Conservation (phyloP, 345 rosid species). For the Gynandropsis gynandra region DNA sequence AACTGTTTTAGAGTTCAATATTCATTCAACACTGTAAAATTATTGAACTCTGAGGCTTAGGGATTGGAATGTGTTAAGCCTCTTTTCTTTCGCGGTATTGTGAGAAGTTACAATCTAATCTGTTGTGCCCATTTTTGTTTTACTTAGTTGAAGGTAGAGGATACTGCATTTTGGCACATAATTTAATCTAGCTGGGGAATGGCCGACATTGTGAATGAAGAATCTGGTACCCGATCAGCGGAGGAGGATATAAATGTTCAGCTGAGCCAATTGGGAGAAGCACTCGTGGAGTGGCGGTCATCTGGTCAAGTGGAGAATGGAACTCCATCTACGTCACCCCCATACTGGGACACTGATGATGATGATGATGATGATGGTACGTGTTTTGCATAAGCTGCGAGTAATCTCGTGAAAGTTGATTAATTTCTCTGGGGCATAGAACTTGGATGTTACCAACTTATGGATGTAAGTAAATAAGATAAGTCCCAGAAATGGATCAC, state of each 20-base stretch:
- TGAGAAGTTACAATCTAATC: constrained; percentile 22
- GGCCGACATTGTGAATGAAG: constrained; percentile 64
- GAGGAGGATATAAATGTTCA: constrained; percentile 56
- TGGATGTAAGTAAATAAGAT: not conserved
- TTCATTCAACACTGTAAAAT: not conserved
- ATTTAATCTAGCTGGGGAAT: constrained; percentile 28
- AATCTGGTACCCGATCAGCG: constrained; percentile 54
- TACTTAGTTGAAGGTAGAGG: constrained; percentile 24
- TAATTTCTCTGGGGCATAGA: not conserved
- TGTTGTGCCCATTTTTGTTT: not conserved
- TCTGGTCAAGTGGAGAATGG: constrained; percentile 92
- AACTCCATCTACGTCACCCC: constrained; percentile 77
- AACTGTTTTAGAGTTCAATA: not conserved
- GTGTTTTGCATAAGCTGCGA: not conserved
- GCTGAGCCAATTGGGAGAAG: constrained; percentile 67
- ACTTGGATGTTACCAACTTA: not conserved
- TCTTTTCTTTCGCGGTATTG: constrained; percentile 14
- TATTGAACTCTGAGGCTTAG: not conserved
- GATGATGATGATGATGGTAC: constrained; percentile 67
- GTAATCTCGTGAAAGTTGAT: not conserved
- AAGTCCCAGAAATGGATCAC: no score
- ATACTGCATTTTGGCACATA: constrained; percentile 19
- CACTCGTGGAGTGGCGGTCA: constrained; percentile 84
- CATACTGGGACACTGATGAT: constrained; percentile 82
- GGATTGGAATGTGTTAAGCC: not conserved